Conservation (phyloP, 495 filamentous ascomycete species). For the Annulohypoxylon maeteangense region DNA sequence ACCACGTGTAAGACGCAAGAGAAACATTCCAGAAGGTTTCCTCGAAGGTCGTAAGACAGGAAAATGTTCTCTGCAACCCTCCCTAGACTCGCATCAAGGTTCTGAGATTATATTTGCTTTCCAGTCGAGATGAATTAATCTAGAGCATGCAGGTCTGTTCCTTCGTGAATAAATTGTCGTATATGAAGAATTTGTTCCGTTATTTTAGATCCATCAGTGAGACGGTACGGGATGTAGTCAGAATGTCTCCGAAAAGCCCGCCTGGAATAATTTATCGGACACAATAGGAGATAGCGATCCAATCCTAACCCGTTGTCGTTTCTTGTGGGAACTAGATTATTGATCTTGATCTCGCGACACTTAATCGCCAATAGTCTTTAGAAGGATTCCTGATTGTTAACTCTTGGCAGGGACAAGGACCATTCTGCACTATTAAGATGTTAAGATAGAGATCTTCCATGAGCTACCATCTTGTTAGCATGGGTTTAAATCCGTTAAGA, state of each 20-base stretch:
- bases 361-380: conserved; percentile 13
- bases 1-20: conserved; percentile 42
- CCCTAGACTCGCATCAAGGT: conserved; percentile 16
- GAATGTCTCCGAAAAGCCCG: conserved; percentile 14
- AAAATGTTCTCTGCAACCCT: conserved; percentile 33
- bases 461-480: conserved; percentile 7
- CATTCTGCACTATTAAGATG: background rate
- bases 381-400: conserved; percentile 23
- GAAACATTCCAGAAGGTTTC: conserved; percentile 40
- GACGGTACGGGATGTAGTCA: conserved; percentile 7
- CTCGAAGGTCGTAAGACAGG: conserved; percentile 30
- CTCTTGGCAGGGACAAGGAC: conserved; percentile 29
- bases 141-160: conserved; percentile 18
- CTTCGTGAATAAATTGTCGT: background rate
- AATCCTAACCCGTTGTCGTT: conserved; percentile 23
- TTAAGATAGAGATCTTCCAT: background rate
- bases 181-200: conserved; percentile 15
- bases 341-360: conserved; percentile 38
- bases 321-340: conserved; percentile 9
- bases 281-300: background rate
- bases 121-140: conserved; percentile 20
- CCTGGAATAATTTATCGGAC: conserved; percentile 5
- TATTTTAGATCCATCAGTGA: background rate
- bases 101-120: conserved; percentile 11
- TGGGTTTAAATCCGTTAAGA: conserved; percentile 3